Percentiles rank a stretch among this genome's conserved stretches.
Evolutionary conservation across 257 asterid genomes (phyloP).

Genomic region (Solanum microdontum): DNA sequence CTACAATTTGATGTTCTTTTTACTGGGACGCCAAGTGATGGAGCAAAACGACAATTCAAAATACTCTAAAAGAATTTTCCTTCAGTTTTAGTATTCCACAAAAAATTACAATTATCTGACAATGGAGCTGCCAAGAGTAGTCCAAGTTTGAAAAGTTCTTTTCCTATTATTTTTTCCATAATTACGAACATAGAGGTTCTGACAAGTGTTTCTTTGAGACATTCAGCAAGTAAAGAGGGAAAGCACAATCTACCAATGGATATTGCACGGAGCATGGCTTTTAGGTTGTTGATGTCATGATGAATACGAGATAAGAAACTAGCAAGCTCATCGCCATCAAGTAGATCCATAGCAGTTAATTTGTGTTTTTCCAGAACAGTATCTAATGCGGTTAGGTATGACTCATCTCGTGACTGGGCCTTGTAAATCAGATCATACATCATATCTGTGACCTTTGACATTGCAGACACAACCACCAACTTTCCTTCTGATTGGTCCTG

Average conservation of each 20-base stretch:
- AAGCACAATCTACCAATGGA: constrained; percentile 14
- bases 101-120: background rate
- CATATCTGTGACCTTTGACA: constrained; percentile 98
- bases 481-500: constrained; percentile 67
- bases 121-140: background rate
- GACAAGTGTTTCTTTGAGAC: background rate
- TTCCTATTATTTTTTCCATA: background rate
- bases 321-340: constrained; percentile 68
- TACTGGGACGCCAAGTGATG: background rate
- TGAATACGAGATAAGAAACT: constrained; percentile 53
- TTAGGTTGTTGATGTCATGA: constrained; percentile 72
- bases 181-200: background rate
- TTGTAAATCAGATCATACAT: constrained; percentile 81
- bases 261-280: constrained; percentile 89
- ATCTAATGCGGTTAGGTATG: constrained; percentile 54
- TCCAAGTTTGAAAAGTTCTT: background rate
- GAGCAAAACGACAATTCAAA: background rate
- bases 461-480: constrained; percentile 89
- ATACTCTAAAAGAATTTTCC: background rate
- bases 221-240: background rate
- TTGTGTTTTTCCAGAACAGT: constrained; percentile 78
- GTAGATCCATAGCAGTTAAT: constrained; percentile 65
- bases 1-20: background rate
- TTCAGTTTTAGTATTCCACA: background rate
- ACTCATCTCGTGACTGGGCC: constrained; percentile 74